These are phyloP conservation scores for Quercus suber DNA, from an alignment of 306 rosid genomes.

Conservation along the genomic window DNA sequence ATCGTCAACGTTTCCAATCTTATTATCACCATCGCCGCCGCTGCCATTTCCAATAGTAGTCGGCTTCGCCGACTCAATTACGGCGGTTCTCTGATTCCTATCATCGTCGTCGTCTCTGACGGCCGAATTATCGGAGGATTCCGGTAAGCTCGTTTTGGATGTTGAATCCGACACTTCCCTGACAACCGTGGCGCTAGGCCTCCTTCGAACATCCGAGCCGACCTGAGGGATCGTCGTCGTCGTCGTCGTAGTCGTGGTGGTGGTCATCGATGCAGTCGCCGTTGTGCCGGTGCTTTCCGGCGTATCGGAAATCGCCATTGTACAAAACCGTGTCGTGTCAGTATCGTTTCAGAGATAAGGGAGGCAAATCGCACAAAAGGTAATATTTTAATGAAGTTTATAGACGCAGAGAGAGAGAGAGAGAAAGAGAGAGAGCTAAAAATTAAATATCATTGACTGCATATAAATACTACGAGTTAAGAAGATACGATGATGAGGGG, in stretches of 20 bases:
- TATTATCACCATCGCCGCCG: not conserved
- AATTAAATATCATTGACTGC: no score
- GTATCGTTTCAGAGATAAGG: not conserved
- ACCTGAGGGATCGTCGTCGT: conserved; percentile 6
- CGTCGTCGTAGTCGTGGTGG: no score
- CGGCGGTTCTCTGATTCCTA: conserved; percentile 31
- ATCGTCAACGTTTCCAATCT: conserved; percentile 11
- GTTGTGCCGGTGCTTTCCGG: conserved; percentile 28
- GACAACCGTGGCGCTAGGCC: conserved; percentile 30
- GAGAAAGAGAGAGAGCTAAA: not conserved
- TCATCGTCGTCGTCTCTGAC: conserved; percentile 27
- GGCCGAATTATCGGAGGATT: conserved; percentile 20
- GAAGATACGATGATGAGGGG: no score
- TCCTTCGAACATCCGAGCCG: conserved; percentile 39
- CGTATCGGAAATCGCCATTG: conserved; percentile 59
- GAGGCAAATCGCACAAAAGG: not conserved
- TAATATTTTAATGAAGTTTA: no score
- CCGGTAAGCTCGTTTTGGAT: conserved; percentile 12
- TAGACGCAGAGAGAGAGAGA: not conserved
- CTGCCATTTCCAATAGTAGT: conserved; percentile 12
- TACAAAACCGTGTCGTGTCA: not conserved
- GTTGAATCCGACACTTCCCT: conserved; percentile 27
- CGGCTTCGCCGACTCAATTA: conserved; percentile 12
- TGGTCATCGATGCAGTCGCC: not conserved
- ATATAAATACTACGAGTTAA: no score